A percentile compares a stretch with the other conserved stretches of the same genome.
phyloP scores from a whole-genome alignment of 495 filamentous ascomycete genomes.

The Aspergillus cavernicola region DNA sequence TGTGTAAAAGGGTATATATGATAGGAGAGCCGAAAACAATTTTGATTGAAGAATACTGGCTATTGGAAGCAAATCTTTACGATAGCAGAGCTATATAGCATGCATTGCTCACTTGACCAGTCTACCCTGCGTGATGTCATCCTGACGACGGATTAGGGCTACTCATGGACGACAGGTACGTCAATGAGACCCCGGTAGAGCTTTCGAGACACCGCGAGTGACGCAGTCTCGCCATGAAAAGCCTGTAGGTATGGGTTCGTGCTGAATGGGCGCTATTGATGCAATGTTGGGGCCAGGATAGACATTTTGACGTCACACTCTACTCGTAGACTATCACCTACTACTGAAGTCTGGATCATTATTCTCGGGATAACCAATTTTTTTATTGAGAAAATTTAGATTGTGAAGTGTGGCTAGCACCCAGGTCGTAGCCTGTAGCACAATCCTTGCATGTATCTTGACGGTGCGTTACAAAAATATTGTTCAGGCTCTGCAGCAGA shows the following conservation, averaged over 20 bases:
- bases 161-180: conserved; percentile 19
- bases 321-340: too few species aligned
- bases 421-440: too few species aligned
- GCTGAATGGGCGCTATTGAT: conserved; percentile 2
- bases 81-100: conserved; percentile 26
- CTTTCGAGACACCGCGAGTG: conserved; percentile 3
- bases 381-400: too few species aligned
- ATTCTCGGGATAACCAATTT: too few species aligned
- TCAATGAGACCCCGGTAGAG: conserved; percentile 18
- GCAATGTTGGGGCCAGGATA: neutral
- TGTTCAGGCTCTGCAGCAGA: too few species aligned
- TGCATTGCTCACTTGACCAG: conserved; percentile 1
- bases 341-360: too few species aligned
- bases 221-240: too few species aligned
- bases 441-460: too few species aligned
- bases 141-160: conserved; percentile 25
- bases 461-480: too few species aligned
- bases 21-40: neutral
- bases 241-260: neutral
- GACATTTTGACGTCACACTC: conserved; percentile 1
- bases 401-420: too few species aligned
- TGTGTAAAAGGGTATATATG: too few species aligned
- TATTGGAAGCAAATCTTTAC: neutral
- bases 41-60: neutral
- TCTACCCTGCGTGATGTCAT: conserved; percentile 31